Evolutionary conservation across 2,329 filamentous ascomycete genomes (phyloP), one percentile per base, ranked within the genome.

Genomic region (Ophiosphaerella korrae): DNA sequence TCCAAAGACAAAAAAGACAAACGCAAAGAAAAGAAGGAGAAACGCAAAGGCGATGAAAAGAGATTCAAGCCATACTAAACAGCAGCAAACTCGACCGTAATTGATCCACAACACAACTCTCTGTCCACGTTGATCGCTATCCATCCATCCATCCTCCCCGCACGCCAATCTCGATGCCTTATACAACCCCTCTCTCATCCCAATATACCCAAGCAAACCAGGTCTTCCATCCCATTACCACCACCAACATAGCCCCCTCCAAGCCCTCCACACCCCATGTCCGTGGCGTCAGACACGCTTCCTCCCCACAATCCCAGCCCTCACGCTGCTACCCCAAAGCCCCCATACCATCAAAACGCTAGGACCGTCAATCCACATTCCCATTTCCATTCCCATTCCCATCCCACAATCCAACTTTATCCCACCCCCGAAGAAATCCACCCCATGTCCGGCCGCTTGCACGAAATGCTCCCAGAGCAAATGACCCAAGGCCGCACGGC

Each of bases 61-160:
- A 66, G 74, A 38, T 76, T 65, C 48, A 73, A 74, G 50, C 75
- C 74, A 1, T 76, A 76, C 45, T 76, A 29, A 11, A 29, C 11
- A 7, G 6, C 11, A 29, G 26, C 3, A 29, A 29, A 9, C 11
- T 8, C 8, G 7, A 29, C 26, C 26, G 7, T 11, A 21, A 21
- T 21, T 21, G 5, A 21, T 11, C 26, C 8, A 11, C 5, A 29
- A 29, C 26, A 11, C 11, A 29, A 11, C 26, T 11, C 7, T 29
- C 11, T 29, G 11, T 11, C 26, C 26, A 29, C 26, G 5, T 11
- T 29, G 26, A 29, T 11, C 26, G 5, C 3, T 4, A 21, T 21
- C 18, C 18, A 21, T 29, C 7, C 18, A 21, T 21, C 18, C 18
- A 21, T 29, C 7, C 26, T 29, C 11, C 26, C 11, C 6, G 7